Percentiles rank a stretch among this genome's conserved stretches.
Conservation (phyloP, 176 grass and related monocot genomes). For the Areca catechu region DNA sequence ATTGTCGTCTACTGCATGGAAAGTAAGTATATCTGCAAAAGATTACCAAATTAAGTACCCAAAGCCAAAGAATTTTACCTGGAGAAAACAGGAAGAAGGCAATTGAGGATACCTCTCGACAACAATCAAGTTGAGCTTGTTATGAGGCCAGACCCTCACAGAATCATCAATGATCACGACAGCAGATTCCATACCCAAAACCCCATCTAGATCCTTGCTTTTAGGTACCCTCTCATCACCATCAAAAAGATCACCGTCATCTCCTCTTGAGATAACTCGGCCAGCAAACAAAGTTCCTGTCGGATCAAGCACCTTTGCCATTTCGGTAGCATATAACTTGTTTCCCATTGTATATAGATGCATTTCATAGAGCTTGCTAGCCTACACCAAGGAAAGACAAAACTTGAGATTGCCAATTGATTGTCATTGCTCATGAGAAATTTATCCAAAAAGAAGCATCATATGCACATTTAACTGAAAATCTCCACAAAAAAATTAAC, state of each 20-base stretch:
- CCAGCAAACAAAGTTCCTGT: conserved; percentile 71
- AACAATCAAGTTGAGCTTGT: conserved; percentile 90
- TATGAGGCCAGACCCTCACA: conserved; percentile 87
- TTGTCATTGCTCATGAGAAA: no score
- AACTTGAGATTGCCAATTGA: no score
- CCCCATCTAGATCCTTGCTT: conserved; percentile 97
- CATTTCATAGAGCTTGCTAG: conserved; percentile 77
- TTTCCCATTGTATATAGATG: conserved; percentile 99
- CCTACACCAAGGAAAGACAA: conserved; percentile 34
- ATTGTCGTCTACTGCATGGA: conserved; percentile 92
- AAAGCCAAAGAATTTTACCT: not conserved
- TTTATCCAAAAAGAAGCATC: no score
- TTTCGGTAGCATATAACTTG: conserved; percentile 92
- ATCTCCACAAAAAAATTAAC: conserved; percentile 21
- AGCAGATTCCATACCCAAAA: conserved; percentile 90
- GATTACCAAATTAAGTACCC: conserved; percentile 5
- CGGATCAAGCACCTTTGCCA: conserved; percentile 95
- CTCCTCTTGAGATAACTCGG: conserved; percentile 84
- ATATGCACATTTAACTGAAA: not conserved
- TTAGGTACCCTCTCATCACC: conserved; percentile 74
- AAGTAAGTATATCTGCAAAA: conserved; percentile 91
- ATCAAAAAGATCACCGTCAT: conserved; percentile 59
- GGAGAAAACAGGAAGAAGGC: conserved; percentile 13
- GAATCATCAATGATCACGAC: conserved; percentile 97
- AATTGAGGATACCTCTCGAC: conserved; percentile 65